These are phyloP conservation scores for Coffea eugenioides DNA, from an alignment of 257 asterid genomes.

Conservation along the genomic window DNA sequence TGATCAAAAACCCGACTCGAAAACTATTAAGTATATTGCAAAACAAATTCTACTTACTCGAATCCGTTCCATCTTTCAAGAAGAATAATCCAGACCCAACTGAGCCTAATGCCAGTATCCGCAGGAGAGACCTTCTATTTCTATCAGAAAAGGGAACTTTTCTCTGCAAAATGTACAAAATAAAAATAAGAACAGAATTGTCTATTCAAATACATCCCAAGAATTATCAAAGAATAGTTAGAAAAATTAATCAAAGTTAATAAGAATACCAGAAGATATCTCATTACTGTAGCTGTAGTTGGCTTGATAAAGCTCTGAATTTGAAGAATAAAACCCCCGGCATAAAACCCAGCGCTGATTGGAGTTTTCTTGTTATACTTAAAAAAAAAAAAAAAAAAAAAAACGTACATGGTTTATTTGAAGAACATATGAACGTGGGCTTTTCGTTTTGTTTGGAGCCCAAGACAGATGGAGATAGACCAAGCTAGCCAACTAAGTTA, in stretches of 20 bases:
- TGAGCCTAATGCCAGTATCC: slow-evolving; percentile 52
- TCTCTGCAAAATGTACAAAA: slow-evolving; percentile 32
- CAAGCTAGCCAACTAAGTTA: no score
- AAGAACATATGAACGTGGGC: no score
- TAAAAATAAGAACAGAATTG: neutral
- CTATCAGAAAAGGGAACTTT: slow-evolving; percentile 32
- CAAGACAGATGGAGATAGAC: no score
- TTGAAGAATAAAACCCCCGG: neutral
- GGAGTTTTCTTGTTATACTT: no score
- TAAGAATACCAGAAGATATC: slow-evolving; percentile 12
- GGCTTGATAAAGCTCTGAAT: neutral
- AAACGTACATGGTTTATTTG: no score
- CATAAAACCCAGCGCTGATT: no score
- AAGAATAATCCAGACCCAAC: slow-evolving; percentile 56
- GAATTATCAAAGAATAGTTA: no score
- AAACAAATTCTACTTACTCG: slow-evolving; percentile 31
- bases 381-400: no score
- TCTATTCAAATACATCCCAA: neutral
- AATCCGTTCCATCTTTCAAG: slow-evolving; percentile 35
- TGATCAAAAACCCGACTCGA: neutral
- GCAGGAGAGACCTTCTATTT: slow-evolving; percentile 36
- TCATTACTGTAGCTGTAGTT: neutral
- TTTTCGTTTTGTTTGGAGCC: no score
- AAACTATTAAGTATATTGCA: neutral
- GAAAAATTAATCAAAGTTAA: neutral